Evolutionary conservation across 83 land plant genomes (phyloP), one percentile per base, ranked within the genome.

Genomic region (Picea abies): DNA sequence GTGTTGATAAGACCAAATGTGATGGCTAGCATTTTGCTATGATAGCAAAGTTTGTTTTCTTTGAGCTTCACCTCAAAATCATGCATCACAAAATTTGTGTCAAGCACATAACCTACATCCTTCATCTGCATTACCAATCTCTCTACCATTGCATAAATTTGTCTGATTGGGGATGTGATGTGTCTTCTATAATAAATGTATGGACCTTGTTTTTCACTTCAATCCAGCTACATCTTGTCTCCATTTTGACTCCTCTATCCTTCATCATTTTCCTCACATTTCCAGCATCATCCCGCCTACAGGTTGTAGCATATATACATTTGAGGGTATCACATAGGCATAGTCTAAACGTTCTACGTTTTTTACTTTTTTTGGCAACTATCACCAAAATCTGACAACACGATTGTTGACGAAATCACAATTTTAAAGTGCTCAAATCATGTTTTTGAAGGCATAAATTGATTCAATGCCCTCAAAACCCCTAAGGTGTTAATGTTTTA

Each of bases 211-310:
- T 47, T 44, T 39, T 73, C 15, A 73, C 47, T 73, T 73, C 56
- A 73, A 73, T 73, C 77, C 77, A 73, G 56, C 77, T 73, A 15
- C 39, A 20, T 52, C 77, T 58, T 20, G 77, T 58, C 4, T 73
- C 77, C 77, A 44, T 73, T 73, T 44, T 73, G 14, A 73, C 26
- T 44, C 77, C 77, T 23, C 77, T 44, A 14, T 73, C 77, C 56
- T 73, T 73, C 77, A 73, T 73, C 77, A 73, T 41, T 73, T 44
- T 73, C 77, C 77, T 73, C 22, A 73, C 77, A 58, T 73, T 73
- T 73, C 58, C 77, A 39, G 52, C 77, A 1, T 73, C 58, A 73
- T n/a, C 47, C 77, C 77, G 44, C 77, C 49, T 73, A 41, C 56
- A 0, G 26, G 77, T 58, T 44, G 77, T 58, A 7, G 58, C 77